Base-by-base conservation (phyloP, 371 early-diverging fungal species). In the Blakeslea trispora region DNA sequence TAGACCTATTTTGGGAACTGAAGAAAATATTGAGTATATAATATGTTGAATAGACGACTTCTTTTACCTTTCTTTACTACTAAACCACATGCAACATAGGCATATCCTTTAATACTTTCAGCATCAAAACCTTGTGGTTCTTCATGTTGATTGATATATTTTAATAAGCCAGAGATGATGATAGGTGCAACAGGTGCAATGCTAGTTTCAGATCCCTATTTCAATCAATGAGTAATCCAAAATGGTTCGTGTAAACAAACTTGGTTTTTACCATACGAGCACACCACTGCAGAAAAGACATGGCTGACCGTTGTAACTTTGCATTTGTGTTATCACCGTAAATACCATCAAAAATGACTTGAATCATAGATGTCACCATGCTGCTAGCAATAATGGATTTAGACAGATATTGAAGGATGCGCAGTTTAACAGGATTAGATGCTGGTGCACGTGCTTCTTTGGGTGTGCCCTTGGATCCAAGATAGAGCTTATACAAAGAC, bases 231-330 rank as follows among this genome's bases (percentile, higher is more conserved):
- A 52, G 14, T 11, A 23, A 35, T 13, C 28, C 6, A 5, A 35
- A 23, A 19, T 18, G 42, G 23, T 24, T 6, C 7, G 28, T 28
- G 3, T 28, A 28, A 7, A 28, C 28, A 23, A 13, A 9, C 18
- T 19, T 45, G 0, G 0, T 23, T 17, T n/a, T 58, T 72, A 86
- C 91, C 87, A 90, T 90, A 13, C 90, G 67, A 18, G 91, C 89
- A 35, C 88, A 79, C 95, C 96, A 96, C 53, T 93, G 94, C 45
- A 94, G 68, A 67, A 90, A 94, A 0, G 78, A 65, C 85, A 95
- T 87, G 3, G 92, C 90, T 0, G 85, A 81, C 68, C 84, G 73
- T 21, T 89, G 77, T 28, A 94, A 66, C 40, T 87, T 91, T 8
- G 74, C 50, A 17, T 71, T 87, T 1, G 92, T 84, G 3, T 44